A percentile compares a stretch with the other conserved stretches of the same genome.
Evolutionary conservation across 257 asterid genomes (phyloP).

Genomic region (Eucommia ulmoides): DNA sequence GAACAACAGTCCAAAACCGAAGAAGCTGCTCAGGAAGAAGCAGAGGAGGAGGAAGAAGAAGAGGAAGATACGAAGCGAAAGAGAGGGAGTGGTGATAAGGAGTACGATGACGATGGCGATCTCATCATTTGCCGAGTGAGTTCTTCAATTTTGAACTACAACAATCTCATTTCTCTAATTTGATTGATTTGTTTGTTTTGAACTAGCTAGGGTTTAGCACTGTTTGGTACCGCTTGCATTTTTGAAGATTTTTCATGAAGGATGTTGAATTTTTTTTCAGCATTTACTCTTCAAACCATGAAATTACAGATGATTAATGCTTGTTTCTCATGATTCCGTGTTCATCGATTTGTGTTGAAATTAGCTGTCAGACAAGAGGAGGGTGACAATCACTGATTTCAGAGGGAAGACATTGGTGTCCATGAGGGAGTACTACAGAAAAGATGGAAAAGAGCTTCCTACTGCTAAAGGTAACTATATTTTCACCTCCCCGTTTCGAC

Average conservation of each 20-base stretch:
- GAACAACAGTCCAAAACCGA: constrained; percentile 32
- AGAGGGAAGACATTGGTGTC: constrained; percentile 81
- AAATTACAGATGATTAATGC: too few relatives aligned
- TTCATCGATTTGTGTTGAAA: constrained; percentile 4
- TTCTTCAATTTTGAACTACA: too few relatives aligned
- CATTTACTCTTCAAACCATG: neutral
- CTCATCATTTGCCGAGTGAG: constrained; percentile 80
- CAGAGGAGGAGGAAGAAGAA: constrained; percentile 15
- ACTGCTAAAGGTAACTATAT: constrained; percentile 84
- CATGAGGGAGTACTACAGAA: constrained; percentile 74
- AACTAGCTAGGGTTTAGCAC: neutral
- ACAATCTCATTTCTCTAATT: too few relatives aligned
- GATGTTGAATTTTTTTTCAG: neutral
- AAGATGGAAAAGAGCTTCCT: constrained; percentile 86
- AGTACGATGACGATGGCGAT: constrained; percentile 80
- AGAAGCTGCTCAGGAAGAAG: constrained; percentile 9
- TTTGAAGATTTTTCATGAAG: neutral
- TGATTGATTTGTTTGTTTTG: too few relatives aligned
- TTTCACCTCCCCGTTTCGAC: too few relatives aligned
- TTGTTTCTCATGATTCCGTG: neutral
- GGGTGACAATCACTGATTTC: constrained; percentile 84
- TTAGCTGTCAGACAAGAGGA: constrained; percentile 71
- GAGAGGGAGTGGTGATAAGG: constrained; percentile 28
- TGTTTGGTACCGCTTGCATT: neutral
- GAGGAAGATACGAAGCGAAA: constrained; percentile 26